Conservation (phyloP, 192 early-diverging fungal genomes). For the Dispira parvispora region DNA sequence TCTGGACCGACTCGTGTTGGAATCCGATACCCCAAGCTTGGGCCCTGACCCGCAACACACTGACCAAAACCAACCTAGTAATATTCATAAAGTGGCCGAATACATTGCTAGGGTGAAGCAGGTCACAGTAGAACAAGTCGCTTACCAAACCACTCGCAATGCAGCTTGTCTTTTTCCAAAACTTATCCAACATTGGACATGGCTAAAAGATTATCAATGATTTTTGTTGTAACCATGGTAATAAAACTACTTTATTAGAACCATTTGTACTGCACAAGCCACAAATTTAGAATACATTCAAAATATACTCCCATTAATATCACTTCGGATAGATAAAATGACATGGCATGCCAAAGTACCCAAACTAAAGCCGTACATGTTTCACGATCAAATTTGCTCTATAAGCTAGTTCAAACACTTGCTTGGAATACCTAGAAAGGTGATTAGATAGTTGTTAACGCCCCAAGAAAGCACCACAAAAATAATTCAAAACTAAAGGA, state of each 20-base stretch:
- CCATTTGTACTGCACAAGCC: no score
- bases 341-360: no score
- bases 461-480: no score
- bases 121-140: not conserved
- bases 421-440: no score
- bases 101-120: slow-evolving; percentile 7
- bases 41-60: not conserved
- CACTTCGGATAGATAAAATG: no score
- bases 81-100: not conserved
- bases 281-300: no score
- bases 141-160: slow-evolving; percentile 1
- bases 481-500: no score
- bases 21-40: not conserved
- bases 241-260: not conserved
- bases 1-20: not conserved
- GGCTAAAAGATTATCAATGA: not conserved
- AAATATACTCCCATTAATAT: no score
- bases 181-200: not conserved
- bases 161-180: not conserved
- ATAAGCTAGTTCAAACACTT: no score
- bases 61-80: not conserved
- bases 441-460: no score
- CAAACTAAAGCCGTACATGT: no score
- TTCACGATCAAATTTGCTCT: no score
- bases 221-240: not conserved